These are phyloP conservation scores for Psilocybe tampanensis DNA, from an alignment of 768 basidiomycete species.

Conservation along the genomic window DNA sequence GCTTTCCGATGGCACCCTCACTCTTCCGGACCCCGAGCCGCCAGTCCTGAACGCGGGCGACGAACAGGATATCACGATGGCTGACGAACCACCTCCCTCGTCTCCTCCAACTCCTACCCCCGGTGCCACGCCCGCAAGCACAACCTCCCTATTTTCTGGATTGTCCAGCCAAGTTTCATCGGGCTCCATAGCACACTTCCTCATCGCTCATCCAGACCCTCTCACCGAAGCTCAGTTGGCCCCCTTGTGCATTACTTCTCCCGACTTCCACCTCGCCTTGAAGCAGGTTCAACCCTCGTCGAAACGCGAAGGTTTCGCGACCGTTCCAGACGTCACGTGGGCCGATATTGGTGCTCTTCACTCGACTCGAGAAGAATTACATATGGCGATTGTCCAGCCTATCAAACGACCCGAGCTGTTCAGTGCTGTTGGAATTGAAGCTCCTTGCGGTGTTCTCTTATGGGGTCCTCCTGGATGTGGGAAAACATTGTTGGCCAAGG, in stretches of 20 bases:
- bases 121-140: constrained; percentile 5
- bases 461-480: constrained; percentile 99
- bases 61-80: constrained; percentile 44
- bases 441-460: constrained; percentile 91
- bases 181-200: constrained; percentile 86
- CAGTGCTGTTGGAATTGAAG: constrained; percentile 83
- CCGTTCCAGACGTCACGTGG: constrained; percentile 96
- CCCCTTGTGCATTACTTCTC: constrained; percentile 77
- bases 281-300: constrained; percentile 92
- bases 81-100: constrained; percentile 35
- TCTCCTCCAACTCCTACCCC: constrained; percentile 10
- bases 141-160: constrained; percentile 24
- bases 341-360: constrained; percentile 93
- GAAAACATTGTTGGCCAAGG: constrained; percentile 97
- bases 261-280: constrained; percentile 84
- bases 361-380: constrained; percentile 83
- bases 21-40: constrained; percentile 46
- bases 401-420: constrained; percentile 91
- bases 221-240: constrained; percentile 78
- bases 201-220: constrained; percentile 83
- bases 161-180: constrained; percentile 35
- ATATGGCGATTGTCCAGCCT: constrained; percentile 97
- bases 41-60: constrained; percentile 12
- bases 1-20: constrained; percentile 65
- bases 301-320: constrained; percentile 97